A percentile compares a stretch with the other conserved stretches of the same genome.
These are phyloP conservation scores for Penicillium odoratum DNA, from an alignment of 495 filamentous ascomycete genomes.

Conservation along the genomic window DNA sequence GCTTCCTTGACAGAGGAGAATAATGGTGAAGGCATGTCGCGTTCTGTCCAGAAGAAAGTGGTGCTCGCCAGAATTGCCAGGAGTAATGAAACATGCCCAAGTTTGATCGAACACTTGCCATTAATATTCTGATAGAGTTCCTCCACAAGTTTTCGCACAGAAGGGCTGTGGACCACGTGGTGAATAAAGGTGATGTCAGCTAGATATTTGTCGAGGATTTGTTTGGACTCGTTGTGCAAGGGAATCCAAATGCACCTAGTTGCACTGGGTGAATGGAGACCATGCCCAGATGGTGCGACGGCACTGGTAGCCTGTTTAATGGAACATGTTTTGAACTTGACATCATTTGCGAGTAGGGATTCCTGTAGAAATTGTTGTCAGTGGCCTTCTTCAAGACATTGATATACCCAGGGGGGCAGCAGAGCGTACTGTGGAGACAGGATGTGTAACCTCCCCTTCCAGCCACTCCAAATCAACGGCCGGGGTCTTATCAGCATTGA, in stretches of 20 bases:
- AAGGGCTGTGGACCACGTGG: constrained; percentile 42
- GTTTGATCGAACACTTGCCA: constrained; percentile 21
- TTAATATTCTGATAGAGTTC: constrained; percentile 35
- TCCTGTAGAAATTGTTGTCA: background rate
- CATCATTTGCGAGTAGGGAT: constrained; percentile 1
- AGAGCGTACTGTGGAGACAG: constrained; percentile 14
- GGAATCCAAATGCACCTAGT: constrained; percentile 42
- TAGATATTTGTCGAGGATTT: constrained; percentile 43
- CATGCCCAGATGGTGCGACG: background rate
- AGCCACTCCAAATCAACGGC: constrained; percentile 18
- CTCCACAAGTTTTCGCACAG: constrained; percentile 33
- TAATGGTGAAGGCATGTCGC: constrained; percentile 17
- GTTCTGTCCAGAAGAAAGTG: constrained; percentile 40
- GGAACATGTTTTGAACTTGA: constrained; percentile 21
- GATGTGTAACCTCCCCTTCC: constrained; percentile 19
- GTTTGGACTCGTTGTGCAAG: constrained; percentile 35
- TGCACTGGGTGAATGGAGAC: background rate
- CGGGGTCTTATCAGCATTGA: constrained; percentile 2
- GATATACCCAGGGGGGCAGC: background rate
- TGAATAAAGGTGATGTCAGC: constrained; percentile 40
- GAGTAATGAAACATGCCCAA: constrained; percentile 41
- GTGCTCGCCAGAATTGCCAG: constrained; percentile 44
- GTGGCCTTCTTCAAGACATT: background rate
- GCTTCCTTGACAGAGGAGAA: constrained; percentile 37
- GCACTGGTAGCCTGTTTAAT: constrained; percentile 5